phyloP scores from a whole-genome alignment of 768 basidiomycete species.

The Kwoniella mangroviensis region DNA sequence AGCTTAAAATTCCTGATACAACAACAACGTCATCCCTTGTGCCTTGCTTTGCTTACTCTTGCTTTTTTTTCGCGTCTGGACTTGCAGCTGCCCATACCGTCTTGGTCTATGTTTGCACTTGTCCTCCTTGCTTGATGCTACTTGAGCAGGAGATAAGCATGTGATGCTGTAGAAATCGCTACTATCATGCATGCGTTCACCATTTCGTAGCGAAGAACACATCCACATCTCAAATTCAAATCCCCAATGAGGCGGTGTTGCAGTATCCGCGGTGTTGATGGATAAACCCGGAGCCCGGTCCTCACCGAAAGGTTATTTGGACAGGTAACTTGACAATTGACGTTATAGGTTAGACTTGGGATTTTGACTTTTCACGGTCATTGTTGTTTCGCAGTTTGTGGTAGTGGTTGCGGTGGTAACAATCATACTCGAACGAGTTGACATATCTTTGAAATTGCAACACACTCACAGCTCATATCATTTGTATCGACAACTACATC shows the following conservation, averaged over 20 bases:
- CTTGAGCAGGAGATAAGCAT: no score
- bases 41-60: neutral
- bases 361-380: neutral
- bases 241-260: neutral
- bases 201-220: no score
- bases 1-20: neutral
- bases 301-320: conserved; percentile 14
- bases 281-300: conserved; percentile 4
- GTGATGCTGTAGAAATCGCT: no score
- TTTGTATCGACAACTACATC: no score
- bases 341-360: neutral
- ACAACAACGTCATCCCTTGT: conserved; percentile 1
- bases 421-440: neutral
- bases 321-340: conserved; percentile 1
- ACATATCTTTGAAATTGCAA: neutral
- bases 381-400: no score
- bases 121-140: neutral
- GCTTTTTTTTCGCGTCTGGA: no score
- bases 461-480: neutral
- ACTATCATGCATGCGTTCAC: no score
- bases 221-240: no score
- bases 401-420: neutral
- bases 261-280: neutral
- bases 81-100: neutral
- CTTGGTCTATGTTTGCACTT: neutral